These are phyloP conservation scores for Pinguiococcus pyrenoidosus DNA, from an alignment of 108 stramenopile species.

Conservation along the genomic window DNA sequence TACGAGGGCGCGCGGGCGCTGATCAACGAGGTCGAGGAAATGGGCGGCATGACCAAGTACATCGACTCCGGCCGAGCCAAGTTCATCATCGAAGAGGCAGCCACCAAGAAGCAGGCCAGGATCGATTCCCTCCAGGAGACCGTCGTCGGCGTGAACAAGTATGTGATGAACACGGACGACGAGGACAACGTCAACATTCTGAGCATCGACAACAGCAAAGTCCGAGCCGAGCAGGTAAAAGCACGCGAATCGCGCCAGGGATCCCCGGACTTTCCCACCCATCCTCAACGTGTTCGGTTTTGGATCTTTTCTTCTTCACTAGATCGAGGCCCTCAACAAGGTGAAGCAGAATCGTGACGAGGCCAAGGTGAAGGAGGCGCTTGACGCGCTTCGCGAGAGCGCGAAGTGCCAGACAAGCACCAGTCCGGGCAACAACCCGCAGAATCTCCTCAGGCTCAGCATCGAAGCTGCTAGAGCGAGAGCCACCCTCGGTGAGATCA, in stretches of 20 bases:
- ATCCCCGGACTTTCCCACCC: no score
- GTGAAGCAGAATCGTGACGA: slow-evolving; percentile 60
- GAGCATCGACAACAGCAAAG: slow-evolving; percentile 72
- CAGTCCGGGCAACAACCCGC: slow-evolving; percentile 54
- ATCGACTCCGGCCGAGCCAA: slow-evolving; percentile 89
- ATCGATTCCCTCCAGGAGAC: slow-evolving; percentile 67
- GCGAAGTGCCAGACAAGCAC: slow-evolving; percentile 55
- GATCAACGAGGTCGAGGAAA: slow-evolving; percentile 72
- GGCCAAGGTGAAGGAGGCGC: slow-evolving; percentile 43
- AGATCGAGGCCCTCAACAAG: slow-evolving; percentile 48
- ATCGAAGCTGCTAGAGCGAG: slow-evolving; percentile 76
- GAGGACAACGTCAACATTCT: slow-evolving; percentile 57
- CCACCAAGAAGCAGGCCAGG: slow-evolving; percentile 72
- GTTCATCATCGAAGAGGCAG: slow-evolving; percentile 85
- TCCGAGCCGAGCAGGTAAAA: slow-evolving; percentile 65
- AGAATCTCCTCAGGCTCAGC: slow-evolving; percentile 74
- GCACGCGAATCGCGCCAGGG: no score
- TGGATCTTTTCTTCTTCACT: no score
- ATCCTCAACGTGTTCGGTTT: no score
- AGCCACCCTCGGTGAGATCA: slow-evolving; percentile 92
- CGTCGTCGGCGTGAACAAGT: slow-evolving; percentile 96
- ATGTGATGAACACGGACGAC: slow-evolving; percentile 55
- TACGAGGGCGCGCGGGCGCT: slow-evolving; percentile 65
- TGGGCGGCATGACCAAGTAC: slow-evolving; percentile 92
- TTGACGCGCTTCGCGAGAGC: slow-evolving; percentile 52